Conservation (phyloP, 805 yeast species). For the Metschnikowia lachancei region DNA sequence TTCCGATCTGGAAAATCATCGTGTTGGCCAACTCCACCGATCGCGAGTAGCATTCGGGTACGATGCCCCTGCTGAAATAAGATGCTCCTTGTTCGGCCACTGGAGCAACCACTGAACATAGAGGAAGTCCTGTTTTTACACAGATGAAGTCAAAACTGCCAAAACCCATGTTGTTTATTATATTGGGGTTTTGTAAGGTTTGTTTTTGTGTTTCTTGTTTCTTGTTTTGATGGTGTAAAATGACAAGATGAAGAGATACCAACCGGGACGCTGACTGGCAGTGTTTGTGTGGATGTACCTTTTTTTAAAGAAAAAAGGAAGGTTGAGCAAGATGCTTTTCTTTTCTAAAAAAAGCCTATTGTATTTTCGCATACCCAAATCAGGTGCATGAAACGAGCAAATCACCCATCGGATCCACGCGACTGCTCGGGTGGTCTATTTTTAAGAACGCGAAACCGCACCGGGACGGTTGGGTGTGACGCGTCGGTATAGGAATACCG, state of each 20-base stretch:
- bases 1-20: slow-evolving; percentile 83
- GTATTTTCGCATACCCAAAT: slow-evolving; percentile 6
- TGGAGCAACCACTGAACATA: slow-evolving; percentile 73
- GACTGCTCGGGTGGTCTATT: slow-evolving; percentile 3
- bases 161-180: slow-evolving; percentile 56
- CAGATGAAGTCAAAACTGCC: slow-evolving; percentile 68
- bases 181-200: background rate
- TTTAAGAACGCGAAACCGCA: slow-evolving; percentile 1
- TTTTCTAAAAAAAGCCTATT: background rate
- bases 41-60: slow-evolving; percentile 80
- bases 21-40: slow-evolving; percentile 88
- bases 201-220: too few species aligned
- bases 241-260: background rate
- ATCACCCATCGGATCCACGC: background rate
- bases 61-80: slow-evolving; percentile 53
- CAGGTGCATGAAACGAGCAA: slow-evolving; percentile 7
- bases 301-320: background rate
- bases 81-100: slow-evolving; percentile 25
- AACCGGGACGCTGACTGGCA: too few species aligned
- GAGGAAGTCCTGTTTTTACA: slow-evolving; percentile 65
- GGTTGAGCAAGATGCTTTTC: background rate
- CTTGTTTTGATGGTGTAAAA: too few species aligned
- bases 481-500: too few species aligned
- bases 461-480: background rate
- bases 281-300: background rate